Conservation (phyloP, 2,329 filamentous ascomycete species). For the Talaromyces pinophilus region DNA sequence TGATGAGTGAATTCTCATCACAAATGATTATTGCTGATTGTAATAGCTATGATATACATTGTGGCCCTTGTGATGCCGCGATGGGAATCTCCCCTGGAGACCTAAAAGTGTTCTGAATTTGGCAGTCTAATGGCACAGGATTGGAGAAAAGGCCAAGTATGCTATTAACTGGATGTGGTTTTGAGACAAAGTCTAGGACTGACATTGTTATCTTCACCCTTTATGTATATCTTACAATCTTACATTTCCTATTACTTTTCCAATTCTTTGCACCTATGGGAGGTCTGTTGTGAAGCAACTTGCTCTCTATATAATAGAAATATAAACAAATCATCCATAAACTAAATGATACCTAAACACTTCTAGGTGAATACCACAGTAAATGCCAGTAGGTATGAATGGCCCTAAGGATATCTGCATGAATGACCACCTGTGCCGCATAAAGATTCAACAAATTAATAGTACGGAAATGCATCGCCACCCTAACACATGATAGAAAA, state of each 20-base stretch:
- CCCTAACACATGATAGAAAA: background rate
- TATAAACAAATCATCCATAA: too few species aligned
- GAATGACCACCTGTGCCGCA: background rate
- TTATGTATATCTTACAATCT: background rate
- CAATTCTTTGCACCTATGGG: background rate
- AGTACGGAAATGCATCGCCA: background rate
- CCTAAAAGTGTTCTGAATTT: too few species aligned
- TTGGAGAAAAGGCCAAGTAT: too few species aligned
- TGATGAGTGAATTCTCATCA: too few species aligned
- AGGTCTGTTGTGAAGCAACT: background rate
- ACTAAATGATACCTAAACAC: background rate
- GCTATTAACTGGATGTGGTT: background rate
- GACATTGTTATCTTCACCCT: background rate
- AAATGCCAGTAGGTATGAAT: background rate
- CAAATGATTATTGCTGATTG: too few species aligned
- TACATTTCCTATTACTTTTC: background rate
- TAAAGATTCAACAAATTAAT: background rate
- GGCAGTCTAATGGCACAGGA: too few species aligned
- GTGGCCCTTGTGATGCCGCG: background rate
- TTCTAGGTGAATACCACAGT: background rate
- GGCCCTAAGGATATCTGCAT: background rate
- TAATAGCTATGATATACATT: too few species aligned
- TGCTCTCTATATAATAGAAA: background rate
- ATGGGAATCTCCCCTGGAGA: background rate
- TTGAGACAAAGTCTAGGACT: background rate